Percentiles rank a stretch among this genome's conserved stretches.
These are phyloP conservation scores for Laetiporus sulphureus DNA, from an alignment of 1,284 basidiomycete genomes.

Conservation along the genomic window DNA sequence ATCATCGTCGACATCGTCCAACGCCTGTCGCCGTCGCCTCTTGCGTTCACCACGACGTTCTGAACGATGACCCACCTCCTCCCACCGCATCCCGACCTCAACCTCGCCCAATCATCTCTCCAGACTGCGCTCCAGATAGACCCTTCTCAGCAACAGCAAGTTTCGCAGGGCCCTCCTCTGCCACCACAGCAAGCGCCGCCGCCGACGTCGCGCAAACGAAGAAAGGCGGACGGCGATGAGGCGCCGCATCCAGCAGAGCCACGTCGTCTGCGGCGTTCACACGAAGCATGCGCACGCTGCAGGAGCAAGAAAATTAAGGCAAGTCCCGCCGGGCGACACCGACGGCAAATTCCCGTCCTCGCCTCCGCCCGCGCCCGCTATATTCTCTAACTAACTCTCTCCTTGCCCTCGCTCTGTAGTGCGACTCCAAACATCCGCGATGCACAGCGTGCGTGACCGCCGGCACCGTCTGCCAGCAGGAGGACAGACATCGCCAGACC, in stretches of 20 bases:
- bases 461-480: conserved; percentile 71
- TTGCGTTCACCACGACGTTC: conserved; percentile 9
- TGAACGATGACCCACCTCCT: conserved; percentile 39
- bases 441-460: conserved; percentile 78
- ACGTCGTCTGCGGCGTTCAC: conserved; percentile 72
- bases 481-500: conserved; percentile 77
- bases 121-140: conserved; percentile 64
- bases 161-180: conserved; percentile 29
- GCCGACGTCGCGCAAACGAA: conserved; percentile 40
- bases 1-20: conserved; percentile 1
- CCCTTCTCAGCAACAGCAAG: conserved; percentile 43
- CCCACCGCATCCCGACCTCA: conserved; percentile 38
- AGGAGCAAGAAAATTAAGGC: conserved; percentile 91
- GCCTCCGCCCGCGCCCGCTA: too few species aligned
- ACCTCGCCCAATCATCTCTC: conserved; percentile 35
- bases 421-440: conserved; percentile 80
- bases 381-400: too few species aligned
- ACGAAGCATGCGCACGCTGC: conserved; percentile 83
- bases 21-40: neutral
- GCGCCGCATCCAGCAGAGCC: conserved; percentile 52
- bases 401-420: conserved; percentile 36
- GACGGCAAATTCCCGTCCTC: conserved; percentile 69
- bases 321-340: conserved; percentile 79
- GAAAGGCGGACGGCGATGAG: conserved; percentile 51
- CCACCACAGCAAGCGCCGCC: conserved; percentile 26